phyloP scores from a whole-genome alignment of 306 rosid species.

The Sicyos edulis region DNA sequence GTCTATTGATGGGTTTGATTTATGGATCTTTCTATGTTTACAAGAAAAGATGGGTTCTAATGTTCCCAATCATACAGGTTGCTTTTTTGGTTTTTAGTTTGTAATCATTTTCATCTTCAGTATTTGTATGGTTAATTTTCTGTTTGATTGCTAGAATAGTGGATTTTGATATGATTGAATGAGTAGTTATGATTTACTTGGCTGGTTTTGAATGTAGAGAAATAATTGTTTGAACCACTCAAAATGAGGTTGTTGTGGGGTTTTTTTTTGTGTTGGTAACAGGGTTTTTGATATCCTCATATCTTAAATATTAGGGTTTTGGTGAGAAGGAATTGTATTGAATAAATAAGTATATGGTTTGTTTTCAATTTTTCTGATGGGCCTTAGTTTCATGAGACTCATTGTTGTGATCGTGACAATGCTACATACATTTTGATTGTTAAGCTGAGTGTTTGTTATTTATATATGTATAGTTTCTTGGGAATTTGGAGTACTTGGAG shows the following conservation, averaged over 20 bases:
- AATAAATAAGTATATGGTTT: no score
- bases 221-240: not conserved
- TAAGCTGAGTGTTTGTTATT: no score
- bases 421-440: no score
- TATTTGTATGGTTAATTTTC: not conserved
- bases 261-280: no score
- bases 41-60: slow-evolving; percentile 68
- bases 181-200: not conserved
- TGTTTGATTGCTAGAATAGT: not conserved
- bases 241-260: not conserved
- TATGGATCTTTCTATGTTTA: slow-evolving; percentile 60
- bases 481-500: no score
- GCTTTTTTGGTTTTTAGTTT: not conserved
- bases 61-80: slow-evolving; percentile 91
- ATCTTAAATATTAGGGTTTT: no score
- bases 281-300: not conserved
- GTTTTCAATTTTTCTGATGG: no score
- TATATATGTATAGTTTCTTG: no score
- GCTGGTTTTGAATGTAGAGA: not conserved
- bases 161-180: not conserved
- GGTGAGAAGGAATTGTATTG: no score
- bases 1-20: slow-evolving; percentile 51
- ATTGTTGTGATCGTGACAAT: no score
- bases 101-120: not conserved
- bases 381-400: no score